Evolutionary conservation across 192 early-diverging fungal species (phyloP).

Genomic region (Coemansia sp.): DNA sequence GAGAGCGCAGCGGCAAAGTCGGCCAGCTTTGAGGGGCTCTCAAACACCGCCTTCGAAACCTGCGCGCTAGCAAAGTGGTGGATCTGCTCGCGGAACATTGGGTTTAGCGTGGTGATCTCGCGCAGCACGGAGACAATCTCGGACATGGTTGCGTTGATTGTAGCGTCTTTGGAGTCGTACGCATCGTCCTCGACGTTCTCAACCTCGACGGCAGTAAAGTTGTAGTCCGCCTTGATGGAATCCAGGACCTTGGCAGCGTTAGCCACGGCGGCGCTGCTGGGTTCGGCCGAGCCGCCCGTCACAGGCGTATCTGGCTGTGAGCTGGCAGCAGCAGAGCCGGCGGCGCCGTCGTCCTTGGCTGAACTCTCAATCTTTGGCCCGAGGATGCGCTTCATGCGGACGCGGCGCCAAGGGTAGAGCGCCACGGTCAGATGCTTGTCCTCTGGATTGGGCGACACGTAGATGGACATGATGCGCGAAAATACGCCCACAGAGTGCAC

Average conservation of each 20-base stretch:
- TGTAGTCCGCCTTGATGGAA: conserved; percentile 56
- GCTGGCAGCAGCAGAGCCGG: not conserved
- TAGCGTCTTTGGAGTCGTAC: conserved; percentile 79
- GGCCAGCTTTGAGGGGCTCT: conserved; percentile 89
- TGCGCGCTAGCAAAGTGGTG: conserved; percentile 94
- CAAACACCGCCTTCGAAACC: conserved; percentile 92
- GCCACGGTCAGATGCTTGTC: conserved; percentile 88
- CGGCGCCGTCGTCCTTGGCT: not conserved
- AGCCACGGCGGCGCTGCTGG: conserved; percentile 6
- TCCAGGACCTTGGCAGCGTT: conserved; percentile 30
- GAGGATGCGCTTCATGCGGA: conserved; percentile 63
- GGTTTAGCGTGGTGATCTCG: conserved; percentile 93
- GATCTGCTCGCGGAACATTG: conserved; percentile 97
- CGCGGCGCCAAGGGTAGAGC: conserved; percentile 91
- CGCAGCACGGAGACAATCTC: conserved; percentile 96
- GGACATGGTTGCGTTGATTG: conserved; percentile 86
- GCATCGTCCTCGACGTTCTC: conserved; percentile 82
- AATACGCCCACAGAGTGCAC: conserved; percentile 92
- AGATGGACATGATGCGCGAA: conserved; percentile 94
- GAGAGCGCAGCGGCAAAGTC: conserved; percentile 98
- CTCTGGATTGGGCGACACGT: conserved; percentile 71
- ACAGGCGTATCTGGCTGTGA: not conserved
- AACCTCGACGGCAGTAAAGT: conserved; percentile 82
- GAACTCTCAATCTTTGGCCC: not conserved
- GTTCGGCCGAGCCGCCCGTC: not conserved